phyloP scores from a whole-genome alignment of 2,329 filamentous ascomycete genomes.

The Pestalotiopsis sp. region DNA sequence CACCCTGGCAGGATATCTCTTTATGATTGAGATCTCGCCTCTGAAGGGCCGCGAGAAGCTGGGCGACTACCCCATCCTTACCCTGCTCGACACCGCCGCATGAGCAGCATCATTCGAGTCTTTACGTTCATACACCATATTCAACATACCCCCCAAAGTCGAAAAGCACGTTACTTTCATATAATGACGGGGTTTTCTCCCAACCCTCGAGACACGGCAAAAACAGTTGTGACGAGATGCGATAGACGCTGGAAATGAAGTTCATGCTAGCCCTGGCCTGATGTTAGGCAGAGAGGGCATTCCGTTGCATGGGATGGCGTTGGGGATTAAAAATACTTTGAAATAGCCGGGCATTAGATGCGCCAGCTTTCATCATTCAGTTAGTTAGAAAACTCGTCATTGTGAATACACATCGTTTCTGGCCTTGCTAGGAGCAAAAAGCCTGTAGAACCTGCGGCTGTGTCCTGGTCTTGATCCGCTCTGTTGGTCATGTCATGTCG shows the following conservation, averaged over 20 bases:
- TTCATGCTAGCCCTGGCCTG: conserved; percentile 1
- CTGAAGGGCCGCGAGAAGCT: conserved; percentile 92
- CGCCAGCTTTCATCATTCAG: background rate
- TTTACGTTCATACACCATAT: background rate
- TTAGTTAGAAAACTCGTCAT: conserved; percentile 4
- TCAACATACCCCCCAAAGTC: conserved; percentile 3
- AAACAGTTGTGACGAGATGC: background rate
- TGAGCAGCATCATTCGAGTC: conserved; percentile 25
- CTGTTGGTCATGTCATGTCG: background rate
- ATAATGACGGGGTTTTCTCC: conserved; percentile 2
- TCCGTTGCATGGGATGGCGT: conserved; percentile 13
- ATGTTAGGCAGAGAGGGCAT: background rate
- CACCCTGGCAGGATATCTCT: conserved; percentile 84
- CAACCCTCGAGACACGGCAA: background rate
- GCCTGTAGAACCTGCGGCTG: background rate
- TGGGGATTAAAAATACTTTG: conserved; percentile 9
- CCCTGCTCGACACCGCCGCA: conserved; percentile 66
- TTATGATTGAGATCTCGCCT: conserved; percentile 94
- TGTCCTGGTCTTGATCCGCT: background rate
- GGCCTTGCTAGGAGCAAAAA: background rate
- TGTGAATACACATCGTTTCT: background rate
- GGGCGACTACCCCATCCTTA: conserved; percentile 74
- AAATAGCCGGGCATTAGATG: conserved; percentile 3
- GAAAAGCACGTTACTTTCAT: background rate
- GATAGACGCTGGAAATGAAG: conserved; percentile 10